Conservation (phyloP, 305 asterid genomes). For the Stenogyne calaminthoides region DNA sequence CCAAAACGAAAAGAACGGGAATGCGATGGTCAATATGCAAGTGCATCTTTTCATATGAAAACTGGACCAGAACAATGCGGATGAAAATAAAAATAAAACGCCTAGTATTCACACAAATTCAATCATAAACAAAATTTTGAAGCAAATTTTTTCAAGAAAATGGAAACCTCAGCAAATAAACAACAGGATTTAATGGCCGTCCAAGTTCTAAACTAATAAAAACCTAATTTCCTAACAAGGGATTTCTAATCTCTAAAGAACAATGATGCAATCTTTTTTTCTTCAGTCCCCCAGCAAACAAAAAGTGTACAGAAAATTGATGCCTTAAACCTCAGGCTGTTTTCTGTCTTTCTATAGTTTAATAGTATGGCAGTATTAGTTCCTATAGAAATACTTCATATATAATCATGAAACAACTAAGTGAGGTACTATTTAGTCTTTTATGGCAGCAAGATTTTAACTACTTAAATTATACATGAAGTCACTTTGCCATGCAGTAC, state of each 20-base stretch:
- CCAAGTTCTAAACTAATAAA: conserved; percentile 8
- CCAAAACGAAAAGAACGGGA: background rate
- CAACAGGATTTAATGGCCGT: conserved; percentile 5
- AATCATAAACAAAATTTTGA: conserved; percentile 11
- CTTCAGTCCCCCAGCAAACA: background rate
- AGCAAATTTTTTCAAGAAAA: conserved; percentile 1
- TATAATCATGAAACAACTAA: conserved; percentile 2
- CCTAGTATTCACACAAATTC: background rate
- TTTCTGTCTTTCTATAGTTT: background rate
- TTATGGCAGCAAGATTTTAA: background rate
- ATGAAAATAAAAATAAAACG: background rate
- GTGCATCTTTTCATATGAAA: background rate
- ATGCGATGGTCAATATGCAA: background rate
- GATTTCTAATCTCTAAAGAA: background rate
- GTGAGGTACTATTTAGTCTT: conserved; percentile 2
- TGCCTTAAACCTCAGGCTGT: background rate
- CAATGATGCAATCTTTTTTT: background rate
- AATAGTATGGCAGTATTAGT: background rate
- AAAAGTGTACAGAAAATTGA: background rate
- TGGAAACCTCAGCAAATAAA: conserved; percentile 10
- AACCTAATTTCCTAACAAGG: background rate
- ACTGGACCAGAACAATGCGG: conserved; percentile 2
- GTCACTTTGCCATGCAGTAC: conserved; percentile 9
- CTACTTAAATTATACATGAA: background rate
- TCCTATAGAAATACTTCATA: background rate